Percentiles rank a stretch among this genome's conserved stretches.
These are phyloP conservation scores for Tremella fuciformis DNA, from an alignment of 768 basidiomycete species.

Conservation along the genomic window DNA sequence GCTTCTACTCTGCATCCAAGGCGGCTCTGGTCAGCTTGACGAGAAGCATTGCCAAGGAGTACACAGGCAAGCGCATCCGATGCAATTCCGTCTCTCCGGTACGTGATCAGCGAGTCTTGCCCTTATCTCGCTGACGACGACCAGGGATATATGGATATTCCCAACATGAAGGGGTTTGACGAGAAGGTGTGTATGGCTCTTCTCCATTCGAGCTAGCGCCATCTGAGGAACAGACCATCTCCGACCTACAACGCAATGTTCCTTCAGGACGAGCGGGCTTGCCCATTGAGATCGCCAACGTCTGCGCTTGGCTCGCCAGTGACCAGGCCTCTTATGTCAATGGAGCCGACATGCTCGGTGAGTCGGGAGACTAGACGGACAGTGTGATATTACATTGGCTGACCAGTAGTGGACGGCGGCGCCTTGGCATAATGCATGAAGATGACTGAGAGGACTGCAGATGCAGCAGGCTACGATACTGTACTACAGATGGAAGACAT, in stretches of 20 bases:
- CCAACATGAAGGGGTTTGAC: constrained; percentile 20
- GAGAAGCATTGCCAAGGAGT: constrained; percentile 16
- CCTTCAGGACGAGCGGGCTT: constrained; percentile 11
- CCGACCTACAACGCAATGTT: background rate
- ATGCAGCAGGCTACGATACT: no score
- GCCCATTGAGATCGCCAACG: constrained; percentile 16
- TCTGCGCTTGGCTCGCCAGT: constrained; percentile 10
- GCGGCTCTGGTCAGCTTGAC: constrained; percentile 15
- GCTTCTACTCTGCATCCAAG: constrained; percentile 21
- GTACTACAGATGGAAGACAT: constrained; percentile 5
- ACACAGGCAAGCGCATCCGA: constrained; percentile 10
- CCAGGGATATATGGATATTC: constrained; percentile 24
- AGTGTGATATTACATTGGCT: no score
- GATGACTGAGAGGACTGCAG: no score
- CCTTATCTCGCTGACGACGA: background rate
- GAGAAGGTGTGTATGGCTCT: constrained; percentile 13
- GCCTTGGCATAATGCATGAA: no score
- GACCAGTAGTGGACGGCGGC: no score
- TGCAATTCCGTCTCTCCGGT: constrained; percentile 20
- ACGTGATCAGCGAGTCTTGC: background rate
- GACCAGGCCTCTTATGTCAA: constrained; percentile 15
- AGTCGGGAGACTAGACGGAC: background rate
- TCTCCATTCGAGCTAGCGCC: background rate
- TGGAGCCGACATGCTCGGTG: constrained; percentile 12
- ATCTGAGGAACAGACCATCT: background rate